Conservation (phyloP, 164 flowering plant genomes). For the Santalum album region DNA sequence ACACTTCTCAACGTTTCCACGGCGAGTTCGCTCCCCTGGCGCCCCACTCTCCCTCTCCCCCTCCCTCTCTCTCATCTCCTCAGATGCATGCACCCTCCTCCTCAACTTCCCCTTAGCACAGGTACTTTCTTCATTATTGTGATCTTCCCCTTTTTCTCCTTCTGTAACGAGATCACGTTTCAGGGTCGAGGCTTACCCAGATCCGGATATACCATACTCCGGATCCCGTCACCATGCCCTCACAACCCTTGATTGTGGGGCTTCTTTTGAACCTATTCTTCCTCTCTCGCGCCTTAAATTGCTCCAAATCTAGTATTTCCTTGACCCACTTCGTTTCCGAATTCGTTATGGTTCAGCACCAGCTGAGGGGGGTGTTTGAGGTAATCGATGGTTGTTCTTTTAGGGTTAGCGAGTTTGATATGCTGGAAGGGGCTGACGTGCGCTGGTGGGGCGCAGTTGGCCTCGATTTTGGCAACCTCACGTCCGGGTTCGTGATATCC, state of each 20-base stretch:
- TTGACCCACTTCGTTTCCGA: conserved; percentile 43
- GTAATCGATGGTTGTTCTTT: conserved; percentile 73
- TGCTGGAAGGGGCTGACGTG: conserved; percentile 75
- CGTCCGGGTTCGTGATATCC: conserved; percentile 57
- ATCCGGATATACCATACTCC: not conserved
- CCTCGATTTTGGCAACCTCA: conserved; percentile 52
- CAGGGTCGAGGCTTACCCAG: too few species aligned
- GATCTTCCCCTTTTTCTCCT: not conserved
- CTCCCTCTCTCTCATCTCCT: too few species aligned
- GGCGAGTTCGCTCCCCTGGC: too few species aligned
- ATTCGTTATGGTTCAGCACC: conserved; percentile 73
- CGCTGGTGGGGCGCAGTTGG: conserved; percentile 81
- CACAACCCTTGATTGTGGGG: conserved; percentile 4
- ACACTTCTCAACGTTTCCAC: too few species aligned
- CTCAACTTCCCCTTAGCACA: not conserved
- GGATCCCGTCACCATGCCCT: conserved; percentile 16
- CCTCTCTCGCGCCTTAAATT: conserved; percentile 8
- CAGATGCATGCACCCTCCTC: too few species aligned
- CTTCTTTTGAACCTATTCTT: conserved; percentile 9
- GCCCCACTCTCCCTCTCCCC: too few species aligned
- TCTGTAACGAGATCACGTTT: too few species aligned
- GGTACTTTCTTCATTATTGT: not conserved
- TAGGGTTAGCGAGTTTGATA: conserved; percentile 64
- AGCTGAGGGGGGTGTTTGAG: conserved; percentile 52
- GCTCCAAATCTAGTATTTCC: conserved; percentile 24